Evolutionary conservation across 225 moss, liverwort and hornwort genomes (phyloP).

Genomic region (Ulota crispa): DNA sequence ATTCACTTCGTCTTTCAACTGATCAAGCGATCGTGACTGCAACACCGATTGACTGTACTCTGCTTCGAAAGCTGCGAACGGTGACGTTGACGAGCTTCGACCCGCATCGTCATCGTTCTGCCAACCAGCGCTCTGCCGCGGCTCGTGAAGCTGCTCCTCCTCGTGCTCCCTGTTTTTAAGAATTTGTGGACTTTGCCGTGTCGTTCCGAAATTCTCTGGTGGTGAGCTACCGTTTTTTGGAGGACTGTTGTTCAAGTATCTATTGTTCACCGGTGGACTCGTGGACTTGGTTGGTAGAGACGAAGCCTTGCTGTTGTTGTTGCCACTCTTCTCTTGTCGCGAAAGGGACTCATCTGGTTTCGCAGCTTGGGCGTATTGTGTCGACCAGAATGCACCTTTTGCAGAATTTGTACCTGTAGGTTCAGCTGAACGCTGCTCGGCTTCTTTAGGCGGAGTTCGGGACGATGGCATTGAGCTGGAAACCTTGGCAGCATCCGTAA

Average conservation of each 20-base stretch:
- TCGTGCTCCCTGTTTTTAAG: constrained; percentile 58
- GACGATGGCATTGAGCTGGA: constrained; percentile 49
- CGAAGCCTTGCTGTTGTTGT: constrained; percentile 19
- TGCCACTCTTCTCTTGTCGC: constrained; percentile 45
- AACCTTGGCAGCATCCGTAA: constrained; percentile 36
- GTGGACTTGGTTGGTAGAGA: constrained; percentile 32
- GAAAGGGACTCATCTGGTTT: constrained; percentile 36
- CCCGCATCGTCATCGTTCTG: constrained; percentile 61
- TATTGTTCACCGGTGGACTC: constrained; percentile 30
- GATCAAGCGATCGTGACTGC: constrained; percentile 46
- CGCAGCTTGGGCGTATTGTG: constrained; percentile 74
- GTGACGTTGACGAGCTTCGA: constrained; percentile 42
- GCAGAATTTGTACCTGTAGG: constrained; percentile 44
- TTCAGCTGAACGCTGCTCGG: constrained; percentile 61
- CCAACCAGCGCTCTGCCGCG: constrained; percentile 56
- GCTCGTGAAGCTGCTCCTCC: constrained; percentile 58
- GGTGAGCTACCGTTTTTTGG: constrained; percentile 45
- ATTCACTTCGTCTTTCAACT: constrained; percentile 68
- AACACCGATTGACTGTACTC: constrained; percentile 55
- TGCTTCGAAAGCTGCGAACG: constrained; percentile 76
- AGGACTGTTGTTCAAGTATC: constrained; percentile 47
- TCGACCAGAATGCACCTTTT: constrained; percentile 92
- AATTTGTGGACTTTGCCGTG: constrained; percentile 56
- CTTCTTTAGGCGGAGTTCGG: constrained; percentile 67
- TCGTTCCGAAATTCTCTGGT: constrained; percentile 34